Conservation (phyloP, 345 rosid genomes). For the Salix viminalis region DNA sequence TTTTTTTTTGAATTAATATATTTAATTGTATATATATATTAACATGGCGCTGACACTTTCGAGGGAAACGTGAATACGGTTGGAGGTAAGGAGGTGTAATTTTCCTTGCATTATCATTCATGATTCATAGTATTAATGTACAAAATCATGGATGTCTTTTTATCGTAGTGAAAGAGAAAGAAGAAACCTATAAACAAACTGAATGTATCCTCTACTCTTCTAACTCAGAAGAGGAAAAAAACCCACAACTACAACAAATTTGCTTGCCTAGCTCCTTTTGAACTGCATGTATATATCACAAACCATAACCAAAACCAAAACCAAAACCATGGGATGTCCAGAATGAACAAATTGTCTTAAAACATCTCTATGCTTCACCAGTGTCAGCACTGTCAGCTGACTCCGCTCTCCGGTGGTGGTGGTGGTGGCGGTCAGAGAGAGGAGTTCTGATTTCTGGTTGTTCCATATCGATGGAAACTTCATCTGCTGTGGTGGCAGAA, state of each 20-base stretch:
- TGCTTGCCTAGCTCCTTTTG: conserved; percentile 23
- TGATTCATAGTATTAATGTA: conserved; percentile 14
- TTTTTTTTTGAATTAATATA: too few species aligned
- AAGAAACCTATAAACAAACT: conserved; percentile 11
- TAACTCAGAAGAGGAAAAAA: not conserved
- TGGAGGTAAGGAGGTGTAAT: not conserved
- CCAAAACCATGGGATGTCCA: conserved; percentile 20
- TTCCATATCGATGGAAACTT: conserved; percentile 44
- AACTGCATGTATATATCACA: conserved; percentile 2
- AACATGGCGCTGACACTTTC: not conserved
- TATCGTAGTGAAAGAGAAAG: not conserved
- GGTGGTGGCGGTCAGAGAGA: conserved; percentile 38
- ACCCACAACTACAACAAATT: not conserved
- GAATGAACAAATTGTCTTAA: conserved; percentile 12
- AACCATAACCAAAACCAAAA: conserved; percentile 16
- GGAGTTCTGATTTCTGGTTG: conserved; percentile 36
- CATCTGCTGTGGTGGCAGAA: conserved; percentile 42
- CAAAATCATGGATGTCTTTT: conserved; percentile 21
- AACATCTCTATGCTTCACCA: conserved; percentile 37
- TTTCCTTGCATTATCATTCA: conserved; percentile 23
- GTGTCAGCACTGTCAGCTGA: conserved; percentile 66
- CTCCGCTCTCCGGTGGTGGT: conserved; percentile 58
- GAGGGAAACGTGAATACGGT: not conserved
- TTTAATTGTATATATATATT: too few species aligned
- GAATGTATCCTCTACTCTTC: conserved; percentile 4